Evolutionary conservation across 2,329 filamentous ascomycete species (phyloP).

Genomic region (Aureobasidium sp.): DNA sequence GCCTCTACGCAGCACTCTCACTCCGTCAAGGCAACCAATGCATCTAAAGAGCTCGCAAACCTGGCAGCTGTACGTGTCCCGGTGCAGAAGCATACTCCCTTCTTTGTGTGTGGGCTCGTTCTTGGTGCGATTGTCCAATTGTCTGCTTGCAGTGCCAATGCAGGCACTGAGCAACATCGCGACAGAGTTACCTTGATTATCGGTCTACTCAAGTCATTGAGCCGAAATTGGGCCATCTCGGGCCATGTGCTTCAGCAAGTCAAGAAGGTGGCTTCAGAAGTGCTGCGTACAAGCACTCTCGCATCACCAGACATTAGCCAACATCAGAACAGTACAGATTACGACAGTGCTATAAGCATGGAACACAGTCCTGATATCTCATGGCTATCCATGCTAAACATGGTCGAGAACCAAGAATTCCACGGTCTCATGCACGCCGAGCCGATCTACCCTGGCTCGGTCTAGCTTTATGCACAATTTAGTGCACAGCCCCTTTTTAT

Average conservation of each 20-base stretch:
- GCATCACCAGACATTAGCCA: neutral
- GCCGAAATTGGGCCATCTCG: conserved; percentile 66
- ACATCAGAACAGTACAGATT: neutral
- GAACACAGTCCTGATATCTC: neutral
- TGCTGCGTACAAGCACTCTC: neutral
- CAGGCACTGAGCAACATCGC: conserved; percentile 61
- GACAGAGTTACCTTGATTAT: conserved; percentile 64
- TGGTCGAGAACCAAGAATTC: conserved; percentile 7
- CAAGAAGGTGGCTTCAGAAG: conserved; percentile 55
- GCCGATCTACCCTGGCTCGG: neutral
- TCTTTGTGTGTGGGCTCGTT: conserved; percentile 75
- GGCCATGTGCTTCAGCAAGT: conserved; percentile 65
- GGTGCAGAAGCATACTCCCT: conserved; percentile 65
- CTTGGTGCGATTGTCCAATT: conserved; percentile 75
- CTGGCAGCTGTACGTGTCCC: conserved; percentile 67
- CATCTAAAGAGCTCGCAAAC: conserved; percentile 69
- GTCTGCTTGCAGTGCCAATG: conserved; percentile 61
- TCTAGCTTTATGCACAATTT: neutral
- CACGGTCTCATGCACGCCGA: conserved; percentile 4
- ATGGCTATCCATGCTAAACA: conserved; percentile 4
- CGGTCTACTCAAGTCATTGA: conserved; percentile 63
- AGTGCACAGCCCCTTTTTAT: neutral
- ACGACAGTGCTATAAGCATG: neutral
- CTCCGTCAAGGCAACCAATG: conserved; percentile 72
- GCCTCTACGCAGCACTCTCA: conserved; percentile 52